Conservation (phyloP, 257 asterid genomes). For the Perilla frutescens region DNA sequence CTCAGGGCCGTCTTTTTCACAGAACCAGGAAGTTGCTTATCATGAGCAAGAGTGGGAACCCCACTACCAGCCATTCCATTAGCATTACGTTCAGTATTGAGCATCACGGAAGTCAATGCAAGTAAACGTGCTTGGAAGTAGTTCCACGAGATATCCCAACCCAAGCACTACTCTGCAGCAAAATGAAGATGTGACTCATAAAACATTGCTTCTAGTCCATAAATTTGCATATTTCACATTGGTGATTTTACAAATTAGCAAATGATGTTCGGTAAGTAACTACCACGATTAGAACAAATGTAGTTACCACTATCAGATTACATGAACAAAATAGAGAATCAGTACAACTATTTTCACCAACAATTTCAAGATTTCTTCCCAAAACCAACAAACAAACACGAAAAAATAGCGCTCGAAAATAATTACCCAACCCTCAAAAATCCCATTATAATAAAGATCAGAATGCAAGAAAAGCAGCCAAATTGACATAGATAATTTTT, state of each 20-base stretch:
- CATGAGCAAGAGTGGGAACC: conserved; percentile 46
- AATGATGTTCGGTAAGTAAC: background rate
- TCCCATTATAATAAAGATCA: background rate
- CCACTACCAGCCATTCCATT: conserved; percentile 47
- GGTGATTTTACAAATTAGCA: background rate
- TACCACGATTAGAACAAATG: conserved; percentile 9
- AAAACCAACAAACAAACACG: no score
- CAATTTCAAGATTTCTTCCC: background rate
- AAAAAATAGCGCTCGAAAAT: background rate
- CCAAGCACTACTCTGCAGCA: conserved; percentile 34
- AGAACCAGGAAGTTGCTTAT: conserved; percentile 56
- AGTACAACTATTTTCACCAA: conserved; percentile 19
- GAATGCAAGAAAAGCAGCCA: conserved; percentile 24
- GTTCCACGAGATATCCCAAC: conserved; percentile 31
- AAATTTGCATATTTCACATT: background rate
- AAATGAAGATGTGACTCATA: background rate
- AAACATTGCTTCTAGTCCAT: conserved; percentile 13
- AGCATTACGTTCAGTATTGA: conserved; percentile 52
- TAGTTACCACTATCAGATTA: conserved; percentile 1
- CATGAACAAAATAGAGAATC: background rate
- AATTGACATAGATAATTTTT: conserved; percentile 4
- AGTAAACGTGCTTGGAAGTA: conserved; percentile 19
- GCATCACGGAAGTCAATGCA: conserved; percentile 53
- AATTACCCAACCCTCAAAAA: conserved; percentile 15
- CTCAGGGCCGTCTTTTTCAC: conserved; percentile 76